Evolutionary conservation across 768 basidiomycete genomes (phyloP).

Genomic region (Russula olivacea): DNA sequence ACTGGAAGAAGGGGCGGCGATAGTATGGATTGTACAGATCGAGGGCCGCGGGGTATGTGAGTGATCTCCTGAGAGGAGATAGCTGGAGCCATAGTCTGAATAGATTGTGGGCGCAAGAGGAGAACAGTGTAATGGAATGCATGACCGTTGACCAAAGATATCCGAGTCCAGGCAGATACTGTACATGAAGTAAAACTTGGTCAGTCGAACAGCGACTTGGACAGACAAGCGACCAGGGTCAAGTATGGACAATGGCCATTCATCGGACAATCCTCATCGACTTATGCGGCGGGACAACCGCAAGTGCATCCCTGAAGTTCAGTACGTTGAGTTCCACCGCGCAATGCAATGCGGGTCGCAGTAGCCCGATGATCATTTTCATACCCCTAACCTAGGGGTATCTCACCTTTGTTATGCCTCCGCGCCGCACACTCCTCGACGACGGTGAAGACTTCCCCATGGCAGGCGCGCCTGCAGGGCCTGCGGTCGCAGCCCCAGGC

Average conservation of each 20-base stretch:
- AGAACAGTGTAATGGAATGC: conserved; percentile 15
- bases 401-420: conserved; percentile 11
- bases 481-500: not conserved
- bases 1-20: not conserved
- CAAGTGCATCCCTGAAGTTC: not conserved
- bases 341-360: no score
- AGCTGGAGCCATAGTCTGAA: conserved; percentile 16
- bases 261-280: not conserved
- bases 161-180: not conserved
- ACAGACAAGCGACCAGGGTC: not conserved
- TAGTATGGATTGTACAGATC: not conserved
- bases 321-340: not conserved
- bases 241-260: not conserved
- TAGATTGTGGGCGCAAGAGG: conserved; percentile 17
- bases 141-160: not conserved
- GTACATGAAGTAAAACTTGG: not conserved
- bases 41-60: not conserved
- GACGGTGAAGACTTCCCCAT: conserved; percentile 23
- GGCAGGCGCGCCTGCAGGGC: not conserved
- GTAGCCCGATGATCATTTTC: no score
- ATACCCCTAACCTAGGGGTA: not conserved
- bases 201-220: not conserved
- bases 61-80: conserved; percentile 7
- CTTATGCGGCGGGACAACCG: not conserved
- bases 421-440: conserved; percentile 22